Percentiles rank a stretch among this genome's conserved stretches.
Evolutionary conservation across 139 green algal genomes (phyloP).

Genomic region (Chlorella sp.): DNA sequence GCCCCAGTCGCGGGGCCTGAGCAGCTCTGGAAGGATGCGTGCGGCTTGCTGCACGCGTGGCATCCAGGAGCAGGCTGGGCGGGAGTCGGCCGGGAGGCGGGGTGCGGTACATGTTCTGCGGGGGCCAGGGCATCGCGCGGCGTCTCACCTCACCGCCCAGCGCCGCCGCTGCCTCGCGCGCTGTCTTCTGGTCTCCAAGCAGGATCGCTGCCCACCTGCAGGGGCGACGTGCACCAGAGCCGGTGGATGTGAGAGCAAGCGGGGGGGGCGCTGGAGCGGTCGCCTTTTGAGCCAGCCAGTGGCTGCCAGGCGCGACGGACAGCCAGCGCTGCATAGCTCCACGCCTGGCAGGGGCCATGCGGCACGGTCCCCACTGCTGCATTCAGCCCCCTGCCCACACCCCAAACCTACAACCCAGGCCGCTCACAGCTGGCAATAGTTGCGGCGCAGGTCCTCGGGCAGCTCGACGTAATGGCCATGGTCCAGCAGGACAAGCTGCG

Average conservation of each 20-base stretch:
- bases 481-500: slow-evolving; percentile 87
- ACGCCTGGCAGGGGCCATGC: background rate
- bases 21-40: slow-evolving; percentile 65
- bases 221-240: background rate
- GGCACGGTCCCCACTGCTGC: too few relatives aligned
- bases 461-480: slow-evolving; percentile 83
- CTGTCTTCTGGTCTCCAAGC: slow-evolving; percentile 17
- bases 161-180: background rate
- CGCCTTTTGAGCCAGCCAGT: too few relatives aligned
- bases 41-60: slow-evolving; percentile 52
- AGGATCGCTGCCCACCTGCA: slow-evolving; percentile 37
- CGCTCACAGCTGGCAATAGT: slow-evolving; percentile 80
- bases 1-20: slow-evolving; percentile 55
- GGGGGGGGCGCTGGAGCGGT: background rate
- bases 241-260: background rate
- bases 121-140: background rate
- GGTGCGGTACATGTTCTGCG: too few relatives aligned
- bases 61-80: slow-evolving; percentile 41
- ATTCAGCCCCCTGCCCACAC: background rate
- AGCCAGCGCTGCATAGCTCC: too few relatives aligned
- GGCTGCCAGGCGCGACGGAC: too few relatives aligned
- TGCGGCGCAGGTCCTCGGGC: slow-evolving; percentile 50
- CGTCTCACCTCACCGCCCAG: background rate
- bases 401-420: background rate
- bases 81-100: slow-evolving; percentile 16